Evolutionary conservation across 164 flowering plant genomes (phyloP), one percentile per base, ranked within the genome.

Genomic region (Macadamia integrifolia): DNA sequence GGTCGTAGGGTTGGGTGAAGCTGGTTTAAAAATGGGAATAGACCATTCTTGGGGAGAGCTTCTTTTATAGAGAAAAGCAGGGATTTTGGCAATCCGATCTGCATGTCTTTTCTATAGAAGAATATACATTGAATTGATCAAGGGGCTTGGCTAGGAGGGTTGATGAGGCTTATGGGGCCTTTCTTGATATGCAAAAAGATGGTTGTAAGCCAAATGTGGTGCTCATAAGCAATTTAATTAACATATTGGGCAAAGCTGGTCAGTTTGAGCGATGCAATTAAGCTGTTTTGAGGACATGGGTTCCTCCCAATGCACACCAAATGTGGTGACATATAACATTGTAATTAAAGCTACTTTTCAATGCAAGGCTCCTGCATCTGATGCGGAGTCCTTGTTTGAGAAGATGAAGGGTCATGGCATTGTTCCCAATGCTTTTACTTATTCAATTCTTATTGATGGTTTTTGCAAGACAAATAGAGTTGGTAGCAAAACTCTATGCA

Each of bases 361-460:
- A 59, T 78, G 81, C 49, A 89, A 83, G 74, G 86, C 88, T 75
- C 89, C 86, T 6, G 76, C 80, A 58, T 84, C 86, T 53, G 94
- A 86, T 59, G 86, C 84, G 48, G 64, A 75, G 58, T 80, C 70
- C 42, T 89, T 86, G 95, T 84, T 87, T 77, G 90, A 85, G 74
- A 93, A 80, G 80, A 91, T 93, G 98, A 90, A 88, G 65, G 85
- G 74, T 52, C 79, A 78, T 56, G 88, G 88, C n/a, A 66, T 93
- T 55, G 58, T 29, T 66, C 94, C 93, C 12, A 93, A 89, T 73
- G 80, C 88, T 18, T 91, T 76, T 70, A 88, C 98, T 42, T 91
- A 91, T 68, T 90, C 98, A 18, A 93, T 93, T 75, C 87, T 93
- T 55, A 91, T 93, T 68, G 96, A 93, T 78, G 98, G 98, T 29